Evolutionary conservation across 1,139 yeast species (phyloP), one percentile per base, ranked within the genome.

Genomic region (Yamadazyma diospyri): DNA sequence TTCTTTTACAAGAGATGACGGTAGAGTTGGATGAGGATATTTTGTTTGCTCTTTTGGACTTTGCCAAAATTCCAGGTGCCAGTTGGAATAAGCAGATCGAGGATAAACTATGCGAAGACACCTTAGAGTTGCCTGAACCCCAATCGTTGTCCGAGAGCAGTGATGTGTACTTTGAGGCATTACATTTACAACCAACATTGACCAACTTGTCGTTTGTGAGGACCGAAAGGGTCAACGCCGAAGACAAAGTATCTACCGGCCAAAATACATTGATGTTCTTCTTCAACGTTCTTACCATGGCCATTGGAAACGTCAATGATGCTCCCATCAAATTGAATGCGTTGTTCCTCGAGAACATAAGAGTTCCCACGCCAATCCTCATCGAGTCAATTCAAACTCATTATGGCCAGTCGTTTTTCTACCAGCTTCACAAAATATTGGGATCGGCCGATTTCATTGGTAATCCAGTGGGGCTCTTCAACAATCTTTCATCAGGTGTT

Each of bases 391-490:
- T 92, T 22, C 71, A 74, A 43, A 82, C 94, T 0, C 97, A 92
- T 57, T 94, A 94, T 53, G 83, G 94, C 7, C 97, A 89, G 53
- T 92, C 94, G 16, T 83, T 92, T 58, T 74, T 92, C 45, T 88
- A 87, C 52, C 98, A 94, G 57, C 69, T 94, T 25, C 95, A 94
- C 58, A 89, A 87, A 58, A 81, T 94, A 36, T 67, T 94, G 28
- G 99, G 99, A 0, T 87, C 97, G 13, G 98, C 98, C 0, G 98
- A 94, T 58, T 77, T 94, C 47, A 65, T 94, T 35, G 99, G 98
- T 19, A 92, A 94, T 46, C 99, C 99, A 0, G 97, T 94, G 22
- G 98, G 98, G 2, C 64, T 94, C 39, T 94, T 92, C 61, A 94
- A 87, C 51, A 88, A 89, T 45, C 66, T 94, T 38, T 82, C 95